These are phyloP conservation scores for Gastrolobium villosum DNA, from an alignment of 306 rosid genomes.

Conservation along the genomic window DNA sequence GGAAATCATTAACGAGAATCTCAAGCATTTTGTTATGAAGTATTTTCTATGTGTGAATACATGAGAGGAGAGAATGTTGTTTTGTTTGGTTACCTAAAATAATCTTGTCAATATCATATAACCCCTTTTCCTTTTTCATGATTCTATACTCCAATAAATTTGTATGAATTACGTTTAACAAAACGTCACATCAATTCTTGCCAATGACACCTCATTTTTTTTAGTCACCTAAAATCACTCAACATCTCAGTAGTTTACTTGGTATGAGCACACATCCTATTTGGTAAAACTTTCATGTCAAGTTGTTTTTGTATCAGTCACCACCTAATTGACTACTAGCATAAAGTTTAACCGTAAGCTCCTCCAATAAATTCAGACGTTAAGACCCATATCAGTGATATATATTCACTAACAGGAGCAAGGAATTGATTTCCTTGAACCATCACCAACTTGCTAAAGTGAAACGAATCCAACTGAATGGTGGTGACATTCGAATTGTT, in stretches of 20 bases:
- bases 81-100: background rate
- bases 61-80: background rate
- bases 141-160: constrained; percentile 15
- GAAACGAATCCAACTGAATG: constrained; percentile 27
- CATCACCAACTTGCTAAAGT: constrained; percentile 11
- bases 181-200: background rate
- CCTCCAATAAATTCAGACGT: no score
- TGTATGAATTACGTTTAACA: background rate
- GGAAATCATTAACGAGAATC: background rate
- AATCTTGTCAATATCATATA: background rate
- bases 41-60: background rate
- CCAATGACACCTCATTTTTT: no score
- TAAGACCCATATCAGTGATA: no score
- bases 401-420: no score
- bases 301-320: no score
- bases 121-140: background rate
- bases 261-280: no score
- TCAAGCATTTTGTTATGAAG: background rate
- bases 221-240: no score
- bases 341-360: no score
- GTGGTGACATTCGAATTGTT: background rate
- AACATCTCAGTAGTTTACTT: no score
- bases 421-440: background rate
- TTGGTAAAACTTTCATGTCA: no score
- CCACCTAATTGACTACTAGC: no score